Evolutionary conservation across 2,329 filamentous ascomycete species (phyloP).

Genomic region (Arthrocladium fulminans): DNA sequence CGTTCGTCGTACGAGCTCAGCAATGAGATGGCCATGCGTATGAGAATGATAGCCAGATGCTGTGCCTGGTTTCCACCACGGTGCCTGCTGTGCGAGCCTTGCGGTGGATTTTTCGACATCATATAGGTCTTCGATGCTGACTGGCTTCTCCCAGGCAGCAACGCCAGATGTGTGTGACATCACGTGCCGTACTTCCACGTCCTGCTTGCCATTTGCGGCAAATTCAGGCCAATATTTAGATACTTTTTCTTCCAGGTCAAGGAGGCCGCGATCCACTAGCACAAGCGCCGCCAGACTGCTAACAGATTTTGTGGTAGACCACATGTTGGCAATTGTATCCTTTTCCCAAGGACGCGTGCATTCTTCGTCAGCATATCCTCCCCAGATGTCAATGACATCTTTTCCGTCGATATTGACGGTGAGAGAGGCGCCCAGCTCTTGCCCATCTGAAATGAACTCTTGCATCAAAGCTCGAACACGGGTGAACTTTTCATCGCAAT

Average conservation of each 20-base stretch:
- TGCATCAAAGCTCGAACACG: no score
- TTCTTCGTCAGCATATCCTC: slow-evolving; percentile 2
- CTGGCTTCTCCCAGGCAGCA: slow-evolving; percentile 28
- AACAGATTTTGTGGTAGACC: slow-evolving; percentile 35
- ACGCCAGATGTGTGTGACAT: slow-evolving; percentile 34
- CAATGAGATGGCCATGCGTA: slow-evolving; percentile 36
- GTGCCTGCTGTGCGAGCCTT: slow-evolving; percentile 33
- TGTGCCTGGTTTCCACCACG: slow-evolving; percentile 39
- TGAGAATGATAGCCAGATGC: slow-evolving; percentile 36
- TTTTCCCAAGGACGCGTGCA: background rate
- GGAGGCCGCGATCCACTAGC: slow-evolving; percentile 33
- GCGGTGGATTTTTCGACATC: slow-evolving; percentile 26
- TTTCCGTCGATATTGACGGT: slow-evolving; percentile 7
- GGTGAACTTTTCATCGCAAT: no score
- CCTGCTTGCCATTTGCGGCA: slow-evolving; percentile 33
- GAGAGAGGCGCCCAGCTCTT: slow-evolving; percentile 8
- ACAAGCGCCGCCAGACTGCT: slow-evolving; percentile 31
- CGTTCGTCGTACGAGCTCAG: slow-evolving; percentile 35
- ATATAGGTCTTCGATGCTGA: slow-evolving; percentile 29
- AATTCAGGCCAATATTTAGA: slow-evolving; percentile 42
- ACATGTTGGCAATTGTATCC: slow-evolving; percentile 36
- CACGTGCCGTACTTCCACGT: slow-evolving; percentile 34
- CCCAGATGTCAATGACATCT: slow-evolving; percentile 10
- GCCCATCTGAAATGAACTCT: slow-evolving; percentile 27
- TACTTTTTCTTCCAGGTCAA: slow-evolving; percentile 32